Base-by-base conservation (phyloP, 2,329 filamentous ascomycete genomes). In the Alternaria consortialis region DNA sequence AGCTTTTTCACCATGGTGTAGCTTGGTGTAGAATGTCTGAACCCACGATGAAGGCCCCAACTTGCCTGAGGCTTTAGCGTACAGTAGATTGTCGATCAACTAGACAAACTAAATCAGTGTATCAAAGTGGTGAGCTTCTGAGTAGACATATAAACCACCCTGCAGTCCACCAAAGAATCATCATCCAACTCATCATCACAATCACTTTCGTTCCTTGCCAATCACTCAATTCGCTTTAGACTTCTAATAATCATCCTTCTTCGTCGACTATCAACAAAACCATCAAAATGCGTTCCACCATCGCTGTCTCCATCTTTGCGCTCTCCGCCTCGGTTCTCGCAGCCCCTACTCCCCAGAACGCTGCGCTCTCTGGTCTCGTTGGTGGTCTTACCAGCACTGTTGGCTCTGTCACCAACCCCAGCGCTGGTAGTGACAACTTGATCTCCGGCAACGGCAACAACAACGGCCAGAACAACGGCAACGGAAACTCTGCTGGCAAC, bases 301-400 rank as follows among this genome's bases (percentile, higher is more conserved):
- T 66, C 34, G 44, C 65, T 7, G 31, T 66, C 25, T 58, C 65
- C 20, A 39, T 70, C 47, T 58, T 65, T 43, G 61, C 63, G 29
- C 55, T 70, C 48, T 59, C 63, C 23, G 59, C 66, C 29, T 61
- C 66, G 25, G 65, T 68, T 17, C 39, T 65, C n/a, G 51, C 65
- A 13, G 68, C 68, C 3, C 68, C 68, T 27, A 62, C 58, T 25
- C 65, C 65, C 9, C 59, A 66, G 39, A 25, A 64, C 23, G 46
- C 46, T 37, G 46, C 20, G 25, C 20, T 50, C 46, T n/a, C 32
- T 15, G 23, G 23, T 13, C 20, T 37, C 23, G 20, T 50, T 50
- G 46, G 31, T 50, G 36, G 40, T 23, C 32, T 44, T 6, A 52
- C 32, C 25, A 64, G 52, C 51, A 52, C 64, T 43, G 23, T 65